Base-by-base conservation (phyloP, 805 yeast species). In the Novakomyces olei region DNA sequence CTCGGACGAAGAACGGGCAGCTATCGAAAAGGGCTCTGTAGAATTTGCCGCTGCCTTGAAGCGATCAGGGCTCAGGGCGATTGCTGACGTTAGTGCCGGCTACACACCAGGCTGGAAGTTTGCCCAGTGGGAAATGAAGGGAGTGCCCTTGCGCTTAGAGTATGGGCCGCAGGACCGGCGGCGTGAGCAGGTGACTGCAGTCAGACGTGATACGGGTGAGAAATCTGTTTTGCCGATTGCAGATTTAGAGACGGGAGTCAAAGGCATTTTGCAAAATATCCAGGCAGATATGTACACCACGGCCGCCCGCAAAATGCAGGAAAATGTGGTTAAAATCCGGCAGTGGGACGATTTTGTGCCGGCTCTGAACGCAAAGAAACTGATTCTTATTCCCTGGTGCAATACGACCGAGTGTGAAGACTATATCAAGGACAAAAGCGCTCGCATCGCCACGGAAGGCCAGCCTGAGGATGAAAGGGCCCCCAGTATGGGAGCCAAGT, bases 51-150 rank as follows among this genome's bases (percentile, higher is more conserved):
- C 54, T 22, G 60, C 62, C 42, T 67, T 88, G 46, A 46, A 49
- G 34, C 57, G 53, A 17, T 65, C 67, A 31, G 88, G 67, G 34
- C 61, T 88, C 38, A 72, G 94, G 55, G 80, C 68, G 18, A 59
- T 64, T 36, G 74, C 85, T 46, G 99, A 88, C 57, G 75, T 71
- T 65, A 72, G 95, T 57, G 92, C 74, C 44, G 79, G 73, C 61
- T 85, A 88, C 61, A 74, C 94, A 34, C 92, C 96, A 42, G 98
- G 98, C 41, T 88, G 95, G 96, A 88, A 88, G 60, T 88, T 85
- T 58, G 74, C 95, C 37, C 92, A 88, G 53, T 76, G 91, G 66
- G 99, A 88, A 61, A 69, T 88, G 53, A 80, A 76, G 63, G 99
- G 99, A 66, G 64, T 73, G 34, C 96, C 96, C 42, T 60, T 88